These are phyloP conservation scores for Pluteus cervinus DNA, from an alignment of 768 basidiomycete genomes.

Conservation along the genomic window DNA sequence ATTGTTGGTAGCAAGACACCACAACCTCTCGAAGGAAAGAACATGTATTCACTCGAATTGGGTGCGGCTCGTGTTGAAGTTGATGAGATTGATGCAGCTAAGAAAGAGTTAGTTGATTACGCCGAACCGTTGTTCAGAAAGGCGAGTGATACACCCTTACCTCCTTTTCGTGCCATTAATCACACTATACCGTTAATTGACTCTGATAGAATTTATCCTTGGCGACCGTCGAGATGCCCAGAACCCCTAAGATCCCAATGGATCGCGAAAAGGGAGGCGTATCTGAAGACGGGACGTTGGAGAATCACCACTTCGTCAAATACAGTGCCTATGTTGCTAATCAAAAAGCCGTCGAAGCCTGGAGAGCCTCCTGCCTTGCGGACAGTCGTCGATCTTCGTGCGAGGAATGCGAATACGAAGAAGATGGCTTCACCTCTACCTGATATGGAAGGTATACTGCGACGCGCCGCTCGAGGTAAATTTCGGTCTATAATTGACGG, in stretches of 20 bases:
- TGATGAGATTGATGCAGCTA: constrained; percentile 9
- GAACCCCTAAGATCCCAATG: constrained; percentile 1
- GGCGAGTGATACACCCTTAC: constrained; percentile 17
- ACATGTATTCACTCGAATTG: constrained; percentile 7
- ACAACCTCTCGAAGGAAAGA: constrained; percentile 13
- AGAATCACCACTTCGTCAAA: constrained; percentile 21
- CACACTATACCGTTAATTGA: constrained; percentile 8
- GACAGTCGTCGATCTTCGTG: constrained; percentile 24
- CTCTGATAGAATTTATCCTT: constrained; percentile 4
- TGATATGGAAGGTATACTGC: constrained; percentile 18
- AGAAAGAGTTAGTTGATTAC: constrained; percentile 15
- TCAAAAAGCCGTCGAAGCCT: constrained; percentile 15
- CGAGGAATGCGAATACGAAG: constrained; percentile 28
- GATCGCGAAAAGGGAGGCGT: background rate
- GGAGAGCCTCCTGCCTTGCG: constrained; percentile 18
- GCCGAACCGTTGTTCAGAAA: constrained; percentile 17
- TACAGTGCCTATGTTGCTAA: constrained; percentile 27
- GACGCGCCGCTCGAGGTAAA: constrained; percentile 12
- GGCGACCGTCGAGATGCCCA: constrained; percentile 1
- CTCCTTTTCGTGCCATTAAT: constrained; percentile 9
- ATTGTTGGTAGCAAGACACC: constrained; percentile 16
- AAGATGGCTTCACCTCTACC: constrained; percentile 23
- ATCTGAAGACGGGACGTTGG: constrained; percentile 2
- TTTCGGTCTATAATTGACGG: constrained; percentile 25
- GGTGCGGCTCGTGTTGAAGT: constrained; percentile 4